Conservation (phyloP, 306 rosid genomes). For the Amphicarpaea edgeworthii region DNA sequence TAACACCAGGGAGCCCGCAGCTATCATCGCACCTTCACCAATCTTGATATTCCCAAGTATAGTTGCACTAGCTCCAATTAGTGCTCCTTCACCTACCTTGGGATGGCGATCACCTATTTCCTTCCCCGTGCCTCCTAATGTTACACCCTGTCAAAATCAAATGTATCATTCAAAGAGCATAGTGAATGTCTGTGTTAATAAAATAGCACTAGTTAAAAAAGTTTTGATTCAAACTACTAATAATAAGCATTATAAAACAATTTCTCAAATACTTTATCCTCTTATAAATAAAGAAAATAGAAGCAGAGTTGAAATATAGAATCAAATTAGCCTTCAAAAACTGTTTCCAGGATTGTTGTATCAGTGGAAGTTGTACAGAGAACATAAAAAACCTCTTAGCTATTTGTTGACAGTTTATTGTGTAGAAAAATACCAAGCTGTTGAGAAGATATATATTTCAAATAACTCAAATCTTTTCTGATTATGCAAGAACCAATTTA, state of each 20-base stretch:
- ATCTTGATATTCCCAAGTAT: slow-evolving; percentile 89
- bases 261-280: not conserved
- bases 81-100: slow-evolving; percentile 89
- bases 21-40: slow-evolving; percentile 88
- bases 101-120: slow-evolving; percentile 92
- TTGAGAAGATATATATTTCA: not conserved
- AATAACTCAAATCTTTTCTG: slow-evolving; percentile 22
- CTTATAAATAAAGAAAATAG: not conserved
- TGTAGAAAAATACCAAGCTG: slow-evolving; percentile 17
- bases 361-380: slow-evolving; percentile 10
- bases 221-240: not conserved
- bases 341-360: slow-evolving; percentile 5
- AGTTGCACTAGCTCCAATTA: slow-evolving; percentile 85
- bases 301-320: slow-evolving; percentile 5
- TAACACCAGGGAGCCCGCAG: slow-evolving; percentile 90
- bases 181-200: not conserved
- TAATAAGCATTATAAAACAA: not conserved
- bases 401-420: slow-evolving; percentile 6
- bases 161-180: slow-evolving; percentile 36
- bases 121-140: slow-evolving; percentile 94
- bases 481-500: slow-evolving; percentile 30
- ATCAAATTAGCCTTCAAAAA: slow-evolving; percentile 29
- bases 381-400: not conserved
- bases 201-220: slow-evolving; percentile 1
- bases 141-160: slow-evolving; percentile 76